Base-by-base conservation (phyloP, 306 rosid species). In the Sophora flavescens region DNA sequence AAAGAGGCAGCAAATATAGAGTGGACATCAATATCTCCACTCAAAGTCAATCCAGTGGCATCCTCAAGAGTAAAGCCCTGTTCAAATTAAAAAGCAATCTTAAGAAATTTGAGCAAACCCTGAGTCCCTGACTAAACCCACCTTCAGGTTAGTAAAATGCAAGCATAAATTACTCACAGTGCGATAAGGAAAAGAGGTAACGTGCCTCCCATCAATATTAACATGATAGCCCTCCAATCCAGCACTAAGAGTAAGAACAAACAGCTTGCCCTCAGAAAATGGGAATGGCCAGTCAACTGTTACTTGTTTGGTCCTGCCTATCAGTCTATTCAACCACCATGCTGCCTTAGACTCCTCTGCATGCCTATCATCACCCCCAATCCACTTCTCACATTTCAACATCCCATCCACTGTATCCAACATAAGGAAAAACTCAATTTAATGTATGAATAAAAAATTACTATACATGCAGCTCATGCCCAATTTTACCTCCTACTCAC, bases 41-140 rank as follows among this genome's bases (percentile, higher is more conserved):
- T 80, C 79, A 91, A 63, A 69, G 87, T 87, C 36, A 95, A 81
- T 59, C 97, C 97, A 10, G 99, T 95, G 58, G 97, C 97, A 81
- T 95, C 99, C 86, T 95, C 99, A 69, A 95, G 97, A 68, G 97
- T 82, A 86, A 89, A 95, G 16, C 99, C 97, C 99, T 95, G 83
- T 41, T 16, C 36, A 82, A 33, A 48, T 65, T 14, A 80, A 74
- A 15, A 5, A 36, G 30, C 51, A 50, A 74, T 16, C 14, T 74
- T 65, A 78, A 56, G 22, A 68, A 53, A 63, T 54, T 22, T n/a
- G 81, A 54, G 35, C 75, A 75, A 39, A 70, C 11, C 50, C 50
- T 10, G 50, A 11, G n/a, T 11, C 11, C 50, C 50, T 10, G 50
- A 11, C 50, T 11, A 44, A 44, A 44, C 54, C 59, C 72, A 33